Evolutionary conservation across 2,329 filamentous ascomycete genomes (phyloP), one percentile per base, ranked within the genome.

Genomic region (Emmonsiellopsis sp.): DNA sequence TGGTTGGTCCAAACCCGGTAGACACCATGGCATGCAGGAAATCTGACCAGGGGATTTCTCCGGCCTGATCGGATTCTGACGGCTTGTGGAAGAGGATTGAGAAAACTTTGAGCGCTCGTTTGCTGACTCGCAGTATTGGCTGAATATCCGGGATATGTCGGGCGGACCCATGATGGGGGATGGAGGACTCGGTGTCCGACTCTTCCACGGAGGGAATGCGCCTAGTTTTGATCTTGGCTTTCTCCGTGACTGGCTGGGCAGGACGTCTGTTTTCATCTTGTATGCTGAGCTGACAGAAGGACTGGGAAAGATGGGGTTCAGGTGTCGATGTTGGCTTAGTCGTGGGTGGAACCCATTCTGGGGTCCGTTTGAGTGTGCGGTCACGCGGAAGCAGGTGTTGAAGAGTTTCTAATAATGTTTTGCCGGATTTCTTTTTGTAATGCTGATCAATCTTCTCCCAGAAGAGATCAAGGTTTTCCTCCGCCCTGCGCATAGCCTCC

Each of bases 1-100:
- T 83, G 63, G 81, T 67, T 0, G 73, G 73, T 0, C 61, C 56
- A 50, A 83, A 81, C 0, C 79, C 79, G 0, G 70, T 68, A 0
- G 68, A 66, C 0, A 62, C 58, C 73, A 82, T 76, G 1, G 78
- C 77, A 53, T 74, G 72, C 3, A 80, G 59, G 55, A 82, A 77
- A 50, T 81, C 77, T 1, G 57, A 59, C 79, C 78, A 82, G 0
- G 70, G 34, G 1, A 82, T 59, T 56, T 80, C 78, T 5, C 74
- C 74, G 0, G 73, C 70, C 0, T 69, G 65, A 1, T 72, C 64
- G 0, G 59, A 64, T 0, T 58, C 52, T 1, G 63, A 53, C 0
- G 70, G 65, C 1, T 59, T 62, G 53, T 68, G 65, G 55, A 77
- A 74, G 2, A 77, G 61, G 0, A 65, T 67, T 20, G 56, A 60